These are phyloP conservation scores for Candida hispaniensis DNA, from an alignment of 805 yeast genomes.

Conservation along the genomic window DNA sequence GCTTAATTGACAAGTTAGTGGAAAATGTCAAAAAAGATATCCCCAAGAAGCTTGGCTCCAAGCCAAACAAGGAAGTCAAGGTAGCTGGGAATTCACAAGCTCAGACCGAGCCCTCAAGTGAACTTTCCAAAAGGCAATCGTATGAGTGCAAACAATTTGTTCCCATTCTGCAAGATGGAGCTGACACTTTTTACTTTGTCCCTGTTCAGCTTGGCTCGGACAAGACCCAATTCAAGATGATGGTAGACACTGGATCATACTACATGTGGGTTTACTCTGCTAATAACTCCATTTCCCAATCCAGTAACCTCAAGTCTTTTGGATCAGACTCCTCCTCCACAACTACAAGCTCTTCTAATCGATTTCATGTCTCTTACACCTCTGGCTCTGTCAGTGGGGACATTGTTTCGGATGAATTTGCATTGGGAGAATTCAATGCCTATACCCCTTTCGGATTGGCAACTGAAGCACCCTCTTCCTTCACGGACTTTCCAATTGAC, in stretches of 20 bases:
- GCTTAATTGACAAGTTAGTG: no score
- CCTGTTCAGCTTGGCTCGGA: slow-evolving; percentile 22
- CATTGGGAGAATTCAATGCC: slow-evolving; percentile 31
- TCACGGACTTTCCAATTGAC: slow-evolving; percentile 41
- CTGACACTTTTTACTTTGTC: slow-evolving; percentile 26
- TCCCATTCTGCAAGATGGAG: slow-evolving; percentile 21
- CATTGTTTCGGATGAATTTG: slow-evolving; percentile 33
- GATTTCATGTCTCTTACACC: slow-evolving; percentile 43
- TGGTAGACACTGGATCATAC: slow-evolving; percentile 58
- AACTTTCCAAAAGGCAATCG: no score
- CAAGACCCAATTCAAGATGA: slow-evolving; percentile 36
- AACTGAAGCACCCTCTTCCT: slow-evolving; percentile 41
- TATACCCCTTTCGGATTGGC: slow-evolving; percentile 44
- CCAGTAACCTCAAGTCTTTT: slow-evolving; percentile 28
- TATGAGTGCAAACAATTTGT: slow-evolving; percentile 7
- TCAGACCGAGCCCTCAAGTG: no score
- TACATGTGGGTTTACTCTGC: slow-evolving; percentile 52
- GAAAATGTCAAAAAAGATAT: no score
- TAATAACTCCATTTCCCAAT: slow-evolving; percentile 38
- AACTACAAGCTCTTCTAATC: slow-evolving; percentile 18
- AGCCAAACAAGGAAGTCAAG: no score
- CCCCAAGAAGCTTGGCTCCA: no score
- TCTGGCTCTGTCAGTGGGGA: slow-evolving; percentile 45
- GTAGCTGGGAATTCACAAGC: no score
- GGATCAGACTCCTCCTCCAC: slow-evolving; percentile 18